Evolutionary conservation across 768 basidiomycete species (phyloP).

Genomic region (Naganishia friedmannii): DNA sequence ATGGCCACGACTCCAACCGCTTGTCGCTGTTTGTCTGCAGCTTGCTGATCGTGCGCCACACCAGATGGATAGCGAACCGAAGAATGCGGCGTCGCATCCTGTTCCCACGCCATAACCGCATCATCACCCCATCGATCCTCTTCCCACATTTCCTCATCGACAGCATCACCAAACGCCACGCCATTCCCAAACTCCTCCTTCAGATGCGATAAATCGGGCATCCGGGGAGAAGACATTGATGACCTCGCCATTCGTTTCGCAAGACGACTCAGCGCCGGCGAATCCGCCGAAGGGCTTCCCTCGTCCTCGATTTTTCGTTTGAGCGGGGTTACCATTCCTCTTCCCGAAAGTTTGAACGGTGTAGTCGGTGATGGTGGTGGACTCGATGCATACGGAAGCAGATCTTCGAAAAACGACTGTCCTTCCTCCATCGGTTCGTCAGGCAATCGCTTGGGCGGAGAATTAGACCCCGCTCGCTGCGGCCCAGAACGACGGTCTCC

Average conservation of each 20-base stretch:
- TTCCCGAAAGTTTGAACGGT: not conserved
- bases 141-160: constrained; percentile 4
- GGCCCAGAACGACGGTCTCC: constrained; percentile 16
- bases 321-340: not conserved
- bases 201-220: not conserved
- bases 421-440: not conserved
- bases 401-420: constrained; percentile 5
- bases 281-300: constrained; percentile 1
- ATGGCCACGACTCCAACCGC: not conserved
- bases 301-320: constrained; percentile 10
- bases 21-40: not conserved
- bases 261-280: constrained; percentile 19
- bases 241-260: constrained; percentile 22
- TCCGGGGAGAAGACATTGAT: constrained; percentile 10
- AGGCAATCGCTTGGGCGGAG: not conserved
- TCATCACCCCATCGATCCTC: constrained; percentile 2
- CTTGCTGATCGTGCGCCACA: not conserved
- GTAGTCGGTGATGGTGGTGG: constrained; percentile 9
- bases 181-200: constrained; percentile 1
- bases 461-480: constrained; percentile 24
- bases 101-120: constrained; percentile 6
- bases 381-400: constrained; percentile 15
- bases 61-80: not conserved
- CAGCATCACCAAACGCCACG: not conserved
- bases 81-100: not conserved